Conservation (phyloP, 495 filamentous ascomycete species). For the Talaromyces adpressus region DNA sequence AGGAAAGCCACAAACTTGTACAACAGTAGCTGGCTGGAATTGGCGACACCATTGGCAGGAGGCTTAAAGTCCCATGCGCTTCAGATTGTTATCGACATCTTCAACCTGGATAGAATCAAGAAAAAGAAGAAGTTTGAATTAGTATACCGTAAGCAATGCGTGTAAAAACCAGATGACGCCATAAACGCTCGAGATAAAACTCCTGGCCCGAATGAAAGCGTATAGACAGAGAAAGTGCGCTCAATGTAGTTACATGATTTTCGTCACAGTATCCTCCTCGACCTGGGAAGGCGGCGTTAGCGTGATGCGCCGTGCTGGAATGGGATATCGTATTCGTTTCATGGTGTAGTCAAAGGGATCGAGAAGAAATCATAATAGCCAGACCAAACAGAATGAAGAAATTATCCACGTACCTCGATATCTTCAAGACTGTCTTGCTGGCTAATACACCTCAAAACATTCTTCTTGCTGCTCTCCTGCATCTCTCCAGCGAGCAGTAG, state of each 20-base stretch:
- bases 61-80: neutral
- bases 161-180: slow-evolving; percentile 4
- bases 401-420: slow-evolving; percentile 71
- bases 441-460: slow-evolving; percentile 86
- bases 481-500: slow-evolving; percentile 92
- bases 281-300: slow-evolving; percentile 65
- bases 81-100: slow-evolving; percentile 1
- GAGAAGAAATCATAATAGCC: slow-evolving; percentile 6
- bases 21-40: neutral
- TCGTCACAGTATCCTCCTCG: slow-evolving; percentile 88
- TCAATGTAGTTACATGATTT: slow-evolving; percentile 68
- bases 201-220: slow-evolving; percentile 11
- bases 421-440: slow-evolving; percentile 94
- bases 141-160: slow-evolving; percentile 5
- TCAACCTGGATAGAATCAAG: neutral
- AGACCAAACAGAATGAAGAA: neutral
- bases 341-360: slow-evolving; percentile 2
- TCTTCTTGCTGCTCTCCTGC: slow-evolving; percentile 99
- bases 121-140: neutral
- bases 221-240: slow-evolving; percentile 18
- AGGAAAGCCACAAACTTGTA: neutral
- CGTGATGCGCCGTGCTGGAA: slow-evolving; percentile 2
- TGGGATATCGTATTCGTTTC: no score
- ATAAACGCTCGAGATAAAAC: slow-evolving; percentile 10
- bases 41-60: neutral